Evolutionary conservation across 2,329 filamentous ascomycete genomes (phyloP), one percentile per base, ranked within the genome.

Genomic region (Scortechinia acanthostroma): DNA sequence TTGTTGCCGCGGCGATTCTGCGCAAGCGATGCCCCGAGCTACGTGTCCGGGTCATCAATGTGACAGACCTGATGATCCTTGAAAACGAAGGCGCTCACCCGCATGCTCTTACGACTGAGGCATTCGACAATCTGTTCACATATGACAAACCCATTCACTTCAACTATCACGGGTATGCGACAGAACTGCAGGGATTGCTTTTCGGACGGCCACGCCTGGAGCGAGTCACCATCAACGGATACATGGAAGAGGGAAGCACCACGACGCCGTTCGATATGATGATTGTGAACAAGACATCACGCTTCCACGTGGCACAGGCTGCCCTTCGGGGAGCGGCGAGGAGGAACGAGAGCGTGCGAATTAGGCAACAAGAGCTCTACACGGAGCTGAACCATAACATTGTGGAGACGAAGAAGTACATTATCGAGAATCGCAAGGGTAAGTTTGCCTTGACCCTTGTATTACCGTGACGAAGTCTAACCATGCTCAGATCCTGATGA

Each of bases 211-310:
- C 66, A 0, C 60, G 64, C 6, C 52, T 75, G 15, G 65, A 75
- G 3, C 68, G 77, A 2, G 69, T 82, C 48, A 70, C 59, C 0
- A 72, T 85, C 4, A 70, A 69, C 14, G 77, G 74, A 3, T 86
- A 85, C 51, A 70, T 70, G 21, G 80, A 86, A 53, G 80, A 86
- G 57, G 81, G 80, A 0, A 77, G 68, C 44, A 85, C 80, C 1
- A 86, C 80, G 0, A 85, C 80, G 2, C 80, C 80, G 2, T 84
- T 86, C 51, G 76, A 84, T 52, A 85, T 85, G 80, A 79, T 84
- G 78, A 64, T 85, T 1, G 58, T 74, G 3, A 86, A 86, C 52
- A 52, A 63, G 17, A 76, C 80, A 2, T 80, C 71, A 16, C 64
- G 80, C 35, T 86, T 74, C 51, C 70, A 84, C 55, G 68, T 84